phyloP scores from a whole-genome alignment of 2,329 filamentous ascomycete species.

The Aureobasidium musti region DNA sequence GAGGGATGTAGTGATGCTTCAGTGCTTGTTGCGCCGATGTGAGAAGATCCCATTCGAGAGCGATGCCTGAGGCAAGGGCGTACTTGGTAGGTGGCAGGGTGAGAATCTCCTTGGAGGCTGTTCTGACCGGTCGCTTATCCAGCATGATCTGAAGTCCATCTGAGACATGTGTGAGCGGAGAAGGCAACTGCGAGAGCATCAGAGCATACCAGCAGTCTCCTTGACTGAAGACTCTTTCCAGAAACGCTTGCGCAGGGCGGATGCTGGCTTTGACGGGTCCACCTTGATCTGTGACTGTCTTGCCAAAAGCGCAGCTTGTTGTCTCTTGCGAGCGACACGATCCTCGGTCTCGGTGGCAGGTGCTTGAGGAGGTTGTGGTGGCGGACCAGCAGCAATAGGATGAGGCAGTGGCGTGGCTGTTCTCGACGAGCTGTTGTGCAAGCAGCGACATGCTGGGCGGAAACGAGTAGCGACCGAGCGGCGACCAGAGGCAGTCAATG shows the following conservation, averaged over 20 bases:
- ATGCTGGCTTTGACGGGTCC: constrained; percentile 49
- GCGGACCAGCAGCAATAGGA: constrained; percentile 61
- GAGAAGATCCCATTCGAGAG: constrained; percentile 89
- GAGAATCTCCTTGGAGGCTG: constrained; percentile 70
- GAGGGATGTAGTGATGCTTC: constrained; percentile 82
- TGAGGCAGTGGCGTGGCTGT: constrained; percentile 58
- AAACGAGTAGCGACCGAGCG: constrained; percentile 23
- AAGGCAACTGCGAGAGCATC: background rate
- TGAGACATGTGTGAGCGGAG: constrained; percentile 32
- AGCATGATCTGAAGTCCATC: constrained; percentile 68
- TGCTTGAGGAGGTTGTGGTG: constrained; percentile 59
- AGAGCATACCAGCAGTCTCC: constrained; percentile 61
- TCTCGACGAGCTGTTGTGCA: constrained; percentile 48
- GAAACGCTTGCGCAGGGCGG: constrained; percentile 69
- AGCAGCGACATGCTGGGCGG: constrained; percentile 35
- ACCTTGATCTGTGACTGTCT: constrained; percentile 49
- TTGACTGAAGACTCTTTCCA: constrained; percentile 81
- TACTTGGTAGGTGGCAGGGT: constrained; percentile 73
- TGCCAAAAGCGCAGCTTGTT: constrained; percentile 54
- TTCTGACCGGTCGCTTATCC: constrained; percentile 76
- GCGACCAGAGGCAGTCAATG: constrained; percentile 39
- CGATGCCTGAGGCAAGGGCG: constrained; percentile 80
- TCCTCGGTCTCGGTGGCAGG: constrained; percentile 52
- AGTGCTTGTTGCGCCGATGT: constrained; percentile 79
- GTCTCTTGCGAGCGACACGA: constrained; percentile 51